These are phyloP conservation scores for Malassezia slooffiae DNA, from an alignment of 1,284 basidiomycete genomes.

Conservation along the genomic window DNA sequence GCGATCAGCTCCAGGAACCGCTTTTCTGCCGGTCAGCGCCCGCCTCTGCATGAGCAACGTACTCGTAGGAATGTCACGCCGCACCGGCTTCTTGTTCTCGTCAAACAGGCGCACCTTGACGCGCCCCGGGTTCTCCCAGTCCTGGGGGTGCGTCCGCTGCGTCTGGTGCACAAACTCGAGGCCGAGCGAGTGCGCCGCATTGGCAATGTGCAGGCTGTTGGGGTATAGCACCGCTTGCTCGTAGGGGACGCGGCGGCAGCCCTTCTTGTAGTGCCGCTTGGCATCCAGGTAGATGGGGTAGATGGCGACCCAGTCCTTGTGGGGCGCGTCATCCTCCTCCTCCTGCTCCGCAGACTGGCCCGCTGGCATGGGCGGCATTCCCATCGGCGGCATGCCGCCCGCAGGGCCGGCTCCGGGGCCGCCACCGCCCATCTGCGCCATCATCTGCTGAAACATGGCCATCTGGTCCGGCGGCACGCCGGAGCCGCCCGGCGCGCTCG, in stretches of 20 bases:
- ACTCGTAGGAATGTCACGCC: slow-evolving; percentile 56
- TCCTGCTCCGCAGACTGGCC: slow-evolving; percentile 5
- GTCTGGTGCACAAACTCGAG: slow-evolving; percentile 63
- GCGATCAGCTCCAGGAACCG: slow-evolving; percentile 50
- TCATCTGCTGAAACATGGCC: slow-evolving; percentile 36
- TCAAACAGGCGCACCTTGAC: slow-evolving; percentile 74
- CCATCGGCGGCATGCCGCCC: slow-evolving; percentile 1
- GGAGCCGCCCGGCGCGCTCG: slow-evolving; percentile 2
- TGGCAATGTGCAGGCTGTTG: slow-evolving; percentile 76
- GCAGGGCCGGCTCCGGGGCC: slow-evolving; percentile 17
- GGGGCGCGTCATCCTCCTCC: slow-evolving; percentile 20
- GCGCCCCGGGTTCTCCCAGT: slow-evolving; percentile 76
- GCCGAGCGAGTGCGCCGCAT: slow-evolving; percentile 65
- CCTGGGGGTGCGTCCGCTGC: slow-evolving; percentile 75
- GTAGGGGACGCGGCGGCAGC: slow-evolving; percentile 68
- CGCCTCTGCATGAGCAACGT: slow-evolving; percentile 2
- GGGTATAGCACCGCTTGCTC: slow-evolving; percentile 84
- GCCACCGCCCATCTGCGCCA: slow-evolving; percentile 28
- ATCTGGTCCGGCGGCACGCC: slow-evolving; percentile 25
- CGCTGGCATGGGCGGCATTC: slow-evolving; percentile 13
- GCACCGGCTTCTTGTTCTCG: slow-evolving; percentile 63
- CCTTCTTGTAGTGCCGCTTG: slow-evolving; percentile 71
- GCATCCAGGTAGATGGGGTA: slow-evolving; percentile 97
- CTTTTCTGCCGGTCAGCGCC: slow-evolving; percentile 59
- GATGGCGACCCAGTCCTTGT: slow-evolving; percentile 73